Conservation (phyloP, 306 rosid genomes). For the Delonix regia region DNA sequence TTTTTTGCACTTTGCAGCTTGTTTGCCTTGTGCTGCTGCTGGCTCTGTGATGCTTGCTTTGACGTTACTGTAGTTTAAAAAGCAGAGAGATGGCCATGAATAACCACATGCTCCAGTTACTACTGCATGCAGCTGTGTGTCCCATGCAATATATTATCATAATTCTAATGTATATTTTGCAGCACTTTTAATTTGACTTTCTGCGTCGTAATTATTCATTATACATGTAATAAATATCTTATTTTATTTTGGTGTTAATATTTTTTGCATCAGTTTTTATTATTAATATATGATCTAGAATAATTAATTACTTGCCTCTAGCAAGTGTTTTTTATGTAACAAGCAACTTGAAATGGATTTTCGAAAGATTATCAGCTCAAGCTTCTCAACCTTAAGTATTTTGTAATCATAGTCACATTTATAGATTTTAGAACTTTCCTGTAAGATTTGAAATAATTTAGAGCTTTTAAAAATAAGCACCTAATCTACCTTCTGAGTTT, state of each 20-base stretch:
- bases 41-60: slow-evolving; percentile 44
- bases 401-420: too few species aligned
- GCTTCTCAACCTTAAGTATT: too few species aligned
- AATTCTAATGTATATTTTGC: not conserved
- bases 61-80: slow-evolving; percentile 29
- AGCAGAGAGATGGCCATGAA: not conserved
- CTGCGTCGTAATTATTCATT: not conserved
- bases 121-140: too few species aligned
- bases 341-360: too few species aligned
- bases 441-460: too few species aligned
- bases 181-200: not conserved
- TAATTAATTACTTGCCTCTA: too few species aligned
- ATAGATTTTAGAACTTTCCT: too few species aligned
- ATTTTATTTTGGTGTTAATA: not conserved
- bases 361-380: too few species aligned
- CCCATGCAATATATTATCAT: not conserved
- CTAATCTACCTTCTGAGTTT: too few species aligned
- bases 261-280: not conserved
- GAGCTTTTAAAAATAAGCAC: too few species aligned
- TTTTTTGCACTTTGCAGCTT: slow-evolving; percentile 34
- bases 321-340: too few species aligned
- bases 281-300: not conserved
- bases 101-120: not conserved
- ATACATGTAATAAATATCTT: not conserved
- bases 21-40: slow-evolving; percentile 45